Evolutionary conservation across 164 flowering plant species (phyloP).

Genomic region (Stephania yunnanensis): DNA sequence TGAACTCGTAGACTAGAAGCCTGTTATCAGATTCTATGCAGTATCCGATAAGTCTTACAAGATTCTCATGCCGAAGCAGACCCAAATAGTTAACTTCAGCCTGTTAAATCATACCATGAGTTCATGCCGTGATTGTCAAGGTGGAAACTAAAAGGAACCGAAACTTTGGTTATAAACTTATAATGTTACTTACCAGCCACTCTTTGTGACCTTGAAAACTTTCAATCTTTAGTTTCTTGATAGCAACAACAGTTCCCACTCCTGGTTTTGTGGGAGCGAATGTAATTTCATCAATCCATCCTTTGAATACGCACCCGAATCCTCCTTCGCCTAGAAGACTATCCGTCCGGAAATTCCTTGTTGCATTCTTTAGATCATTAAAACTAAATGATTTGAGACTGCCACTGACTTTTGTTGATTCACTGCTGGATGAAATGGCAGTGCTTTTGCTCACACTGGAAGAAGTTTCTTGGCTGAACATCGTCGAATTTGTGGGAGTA

Average conservation of each 20-base stretch:
- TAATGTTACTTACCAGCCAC: conserved; percentile 62
- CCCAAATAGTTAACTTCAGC: conserved; percentile 72
- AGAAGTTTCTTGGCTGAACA: conserved; percentile 14
- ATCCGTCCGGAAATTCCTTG: conserved; percentile 62
- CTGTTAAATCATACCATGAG: conserved; percentile 28
- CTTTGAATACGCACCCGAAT: conserved; percentile 82
- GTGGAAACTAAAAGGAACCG: not conserved
- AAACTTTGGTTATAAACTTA: not conserved
- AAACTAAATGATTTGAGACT: conserved; percentile 55
- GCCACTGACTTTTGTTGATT: conserved; percentile 14
- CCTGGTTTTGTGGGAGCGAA: conserved; percentile 60
- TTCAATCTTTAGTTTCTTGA: conserved; percentile 60
- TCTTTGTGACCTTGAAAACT: conserved; percentile 88
- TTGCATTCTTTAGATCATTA: conserved; percentile 65
- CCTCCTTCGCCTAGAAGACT: conserved; percentile 86
- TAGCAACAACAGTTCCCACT: conserved; percentile 59
- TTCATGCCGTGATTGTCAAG: not conserved
- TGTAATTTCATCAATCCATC: conserved; percentile 68
- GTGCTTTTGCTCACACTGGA: conserved; percentile 11
- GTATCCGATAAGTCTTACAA: conserved; percentile 65
- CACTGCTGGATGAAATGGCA: conserved; percentile 18
- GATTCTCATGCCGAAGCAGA: conserved; percentile 59
- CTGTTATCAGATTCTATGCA: conserved; percentile 55
- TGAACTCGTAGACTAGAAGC: conserved; percentile 75
- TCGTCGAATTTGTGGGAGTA: conserved; percentile 10